Base-by-base conservation (phyloP, 805 yeast species). In the Groenewaldozyma salmanticensis region DNA sequence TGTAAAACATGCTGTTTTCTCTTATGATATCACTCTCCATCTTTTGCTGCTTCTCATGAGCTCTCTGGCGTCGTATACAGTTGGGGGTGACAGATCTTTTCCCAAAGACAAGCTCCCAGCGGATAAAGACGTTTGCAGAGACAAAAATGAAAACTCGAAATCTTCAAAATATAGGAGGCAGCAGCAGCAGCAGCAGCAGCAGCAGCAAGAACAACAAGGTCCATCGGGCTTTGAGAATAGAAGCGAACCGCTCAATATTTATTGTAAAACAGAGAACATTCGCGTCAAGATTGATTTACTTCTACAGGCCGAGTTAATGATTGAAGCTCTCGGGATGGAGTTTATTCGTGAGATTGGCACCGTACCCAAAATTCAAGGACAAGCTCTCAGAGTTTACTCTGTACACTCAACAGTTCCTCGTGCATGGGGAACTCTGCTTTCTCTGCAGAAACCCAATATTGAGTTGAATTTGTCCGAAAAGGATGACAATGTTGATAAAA, bases 41-140 rank as follows among this genome's bases (percentile, higher is more conserved):
- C 75, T 74, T 51, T 57, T 72, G 17, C 51, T 68, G 0, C 52
- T 71, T 3, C 71, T 79, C 0, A 59, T 71, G 2, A 42, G 67
- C 5, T 71, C 67, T 47, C 57, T 75, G 3, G 46, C 75, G 17
- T 63, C 66, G 38, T 70, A 70, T 48, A 67, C 71, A 6, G 29
- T 65, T 5, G 53, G 48, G 1, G 34, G 44, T 4, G 51, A 48
- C 27, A 21, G 13, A n/a, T 27, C 21, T 16, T 24, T 18, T 31
- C 6, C 15, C 15, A 31, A 7, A 6, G 6, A 6, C 15, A 18
- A 31, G 15, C 7, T 7, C 7, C 38, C 29, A 7, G 11, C 18
- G 15, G 18, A 21, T 3, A 31, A n/a, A n/a, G n/a, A n/a, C n/a
- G n/a, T n/a, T n/a, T n/a, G n/a, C n/a, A n/a, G n/a, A n/a, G n/a